phyloP scores from a whole-genome alignment of 768 basidiomycete genomes.

The Russula vinacea region DNA sequence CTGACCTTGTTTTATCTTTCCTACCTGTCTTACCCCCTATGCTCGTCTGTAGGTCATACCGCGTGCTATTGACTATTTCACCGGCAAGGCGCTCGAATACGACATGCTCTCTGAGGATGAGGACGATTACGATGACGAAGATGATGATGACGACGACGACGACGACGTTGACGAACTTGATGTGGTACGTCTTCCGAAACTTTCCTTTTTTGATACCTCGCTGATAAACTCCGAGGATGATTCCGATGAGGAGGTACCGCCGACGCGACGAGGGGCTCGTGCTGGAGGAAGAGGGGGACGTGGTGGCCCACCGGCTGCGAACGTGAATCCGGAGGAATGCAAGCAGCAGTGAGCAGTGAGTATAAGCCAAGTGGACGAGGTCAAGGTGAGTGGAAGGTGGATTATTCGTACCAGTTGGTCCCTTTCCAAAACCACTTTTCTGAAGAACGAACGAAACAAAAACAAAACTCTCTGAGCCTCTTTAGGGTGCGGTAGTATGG shows the following conservation, averaged over 20 bases:
- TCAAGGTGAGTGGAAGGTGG: background rate
- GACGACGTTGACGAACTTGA: conserved; percentile 41
- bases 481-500: conserved; percentile 8
- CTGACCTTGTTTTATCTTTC: background rate
- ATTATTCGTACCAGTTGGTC: background rate
- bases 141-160: conserved; percentile 56
- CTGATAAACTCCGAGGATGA: conserved; percentile 43
- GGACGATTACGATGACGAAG: conserved; percentile 51
- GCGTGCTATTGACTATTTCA: conserved; percentile 95
- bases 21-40: background rate
- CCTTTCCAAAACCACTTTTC: background rate
- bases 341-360: conserved; percentile 72
- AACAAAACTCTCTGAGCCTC: background rate
- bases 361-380: background rate
- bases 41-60: conserved; percentile 69
- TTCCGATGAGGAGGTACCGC: conserved; percentile 65
- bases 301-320: conserved; percentile 41
- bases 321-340: conserved; percentile 81
- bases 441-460: background rate
- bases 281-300: conserved; percentile 28
- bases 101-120: conserved; percentile 46
- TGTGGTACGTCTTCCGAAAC: conserved; percentile 40
- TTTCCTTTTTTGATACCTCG: conserved; percentile 13
- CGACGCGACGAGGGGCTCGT: conserved; percentile 49
- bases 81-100: conserved; percentile 90